These are phyloP conservation scores for Casuarina equisetifolia DNA, from an alignment of 306 rosid species.

Conservation along the genomic window DNA sequence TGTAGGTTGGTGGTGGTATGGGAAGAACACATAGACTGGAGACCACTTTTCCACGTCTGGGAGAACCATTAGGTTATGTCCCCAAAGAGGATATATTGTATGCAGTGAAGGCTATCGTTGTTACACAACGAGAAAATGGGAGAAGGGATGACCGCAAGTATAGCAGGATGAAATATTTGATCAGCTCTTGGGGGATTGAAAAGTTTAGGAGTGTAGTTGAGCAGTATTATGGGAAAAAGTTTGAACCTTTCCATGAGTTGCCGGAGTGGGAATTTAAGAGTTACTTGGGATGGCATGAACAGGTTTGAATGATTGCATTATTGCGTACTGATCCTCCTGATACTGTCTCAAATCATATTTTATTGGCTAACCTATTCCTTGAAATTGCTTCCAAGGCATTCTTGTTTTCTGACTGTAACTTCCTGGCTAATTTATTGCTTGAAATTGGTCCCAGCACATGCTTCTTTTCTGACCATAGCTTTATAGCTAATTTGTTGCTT, in stretches of 20 bases:
- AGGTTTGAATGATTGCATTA: constrained; percentile 51
- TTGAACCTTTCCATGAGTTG: constrained; percentile 70
- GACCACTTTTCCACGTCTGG: constrained; percentile 82
- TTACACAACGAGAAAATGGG: constrained; percentile 90
- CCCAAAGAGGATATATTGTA: constrained; percentile 92
- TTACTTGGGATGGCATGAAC: constrained; percentile 96
- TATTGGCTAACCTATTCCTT: constrained; percentile 9
- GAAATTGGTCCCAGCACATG: background rate
- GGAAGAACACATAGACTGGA: constrained; percentile 97
- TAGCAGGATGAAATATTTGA: constrained; percentile 93
- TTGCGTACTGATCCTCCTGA: background rate
- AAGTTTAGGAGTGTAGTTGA: constrained; percentile 79
- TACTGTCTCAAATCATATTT: constrained; percentile 17
- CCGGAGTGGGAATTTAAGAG: constrained; percentile 96
- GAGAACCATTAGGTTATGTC: constrained; percentile 85
- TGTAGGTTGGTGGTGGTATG: constrained; percentile 99
- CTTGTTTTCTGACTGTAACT: constrained; percentile 13
- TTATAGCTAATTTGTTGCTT: constrained; percentile 12
- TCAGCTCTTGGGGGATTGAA: constrained; percentile 95
- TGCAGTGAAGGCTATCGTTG: constrained; percentile 96
- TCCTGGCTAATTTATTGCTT: constrained; percentile 11
- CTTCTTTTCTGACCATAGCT: constrained; percentile 10
- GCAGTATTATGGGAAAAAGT: constrained; percentile 83
- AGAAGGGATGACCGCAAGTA: constrained; percentile 97
- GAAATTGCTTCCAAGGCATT: background rate